These are phyloP conservation scores for Prunus dulcis DNA, from an alignment of 306 rosid species.

Conservation along the genomic window DNA sequence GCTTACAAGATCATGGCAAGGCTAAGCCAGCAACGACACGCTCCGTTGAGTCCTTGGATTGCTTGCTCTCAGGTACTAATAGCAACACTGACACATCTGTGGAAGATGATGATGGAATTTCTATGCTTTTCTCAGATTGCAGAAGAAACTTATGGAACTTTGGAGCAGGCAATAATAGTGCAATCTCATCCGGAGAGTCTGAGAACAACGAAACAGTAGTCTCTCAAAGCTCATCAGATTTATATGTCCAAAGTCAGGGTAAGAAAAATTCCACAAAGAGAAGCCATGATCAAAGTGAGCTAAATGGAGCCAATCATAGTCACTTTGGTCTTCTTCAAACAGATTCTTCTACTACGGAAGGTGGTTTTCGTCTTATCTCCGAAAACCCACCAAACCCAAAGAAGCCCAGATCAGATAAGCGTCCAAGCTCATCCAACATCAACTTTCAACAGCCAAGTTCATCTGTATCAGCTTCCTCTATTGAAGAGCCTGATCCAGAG, in stretches of 20 bases:
- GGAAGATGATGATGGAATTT: slow-evolving; percentile 49
- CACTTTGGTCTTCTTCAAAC: slow-evolving; percentile 39
- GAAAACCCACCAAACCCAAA: slow-evolving; percentile 49
- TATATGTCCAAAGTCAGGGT: not conserved
- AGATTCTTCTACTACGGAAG: slow-evolving; percentile 33
- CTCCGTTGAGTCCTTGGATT: slow-evolving; percentile 50
- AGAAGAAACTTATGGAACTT: slow-evolving; percentile 53
- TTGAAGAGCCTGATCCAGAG: slow-evolving; percentile 76
- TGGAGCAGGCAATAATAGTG: slow-evolving; percentile 23
- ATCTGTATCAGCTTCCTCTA: slow-evolving; percentile 29
- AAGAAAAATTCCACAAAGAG: slow-evolving; percentile 36
- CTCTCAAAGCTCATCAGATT: slow-evolving; percentile 42
- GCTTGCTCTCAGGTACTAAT: slow-evolving; percentile 48
- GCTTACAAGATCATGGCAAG: slow-evolving; percentile 10
- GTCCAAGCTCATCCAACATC: slow-evolving; percentile 58
- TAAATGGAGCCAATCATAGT: slow-evolving; percentile 9
- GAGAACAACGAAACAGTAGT: slow-evolving; percentile 31
- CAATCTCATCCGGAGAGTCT: slow-evolving; percentile 54
- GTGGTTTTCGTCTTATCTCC: slow-evolving; percentile 45
- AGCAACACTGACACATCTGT: slow-evolving; percentile 35
- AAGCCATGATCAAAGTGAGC: slow-evolving; percentile 31
- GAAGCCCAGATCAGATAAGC: slow-evolving; percentile 54
- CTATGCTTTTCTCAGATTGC: slow-evolving; percentile 52
- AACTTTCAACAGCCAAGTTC: slow-evolving; percentile 72
- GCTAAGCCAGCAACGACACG: slow-evolving; percentile 17